phyloP scores from a whole-genome alignment of 805 yeast genomes.

The Yamadazyma sp. region DNA sequence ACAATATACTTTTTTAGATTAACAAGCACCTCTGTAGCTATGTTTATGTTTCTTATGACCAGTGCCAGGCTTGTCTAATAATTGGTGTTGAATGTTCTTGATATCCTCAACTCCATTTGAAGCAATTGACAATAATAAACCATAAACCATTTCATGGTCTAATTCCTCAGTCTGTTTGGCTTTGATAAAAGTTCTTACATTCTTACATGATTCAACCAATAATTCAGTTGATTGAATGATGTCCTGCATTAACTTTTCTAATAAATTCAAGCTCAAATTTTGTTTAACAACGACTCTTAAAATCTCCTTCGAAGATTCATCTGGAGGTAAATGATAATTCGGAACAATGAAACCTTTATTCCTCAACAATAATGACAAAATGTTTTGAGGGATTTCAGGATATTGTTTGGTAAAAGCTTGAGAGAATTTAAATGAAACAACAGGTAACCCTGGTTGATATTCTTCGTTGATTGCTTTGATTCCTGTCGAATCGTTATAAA shows the following conservation, averaged over 20 bases:
- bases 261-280: slow-evolving; percentile 57
- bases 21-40: slow-evolving; percentile 38
- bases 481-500: slow-evolving; percentile 12
- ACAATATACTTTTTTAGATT: too few relatives aligned
- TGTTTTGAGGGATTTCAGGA: slow-evolving; percentile 81
- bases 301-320: slow-evolving; percentile 56
- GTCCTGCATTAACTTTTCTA: slow-evolving; percentile 64
- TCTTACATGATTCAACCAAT: slow-evolving; percentile 46
- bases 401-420: slow-evolving; percentile 52
- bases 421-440: slow-evolving; percentile 79
- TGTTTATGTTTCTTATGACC: slow-evolving; percentile 21
- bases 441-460: slow-evolving; percentile 80
- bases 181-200: slow-evolving; percentile 27
- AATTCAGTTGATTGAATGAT: slow-evolving; percentile 51
- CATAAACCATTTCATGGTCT: slow-evolving; percentile 38
- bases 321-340: slow-evolving; percentile 79
- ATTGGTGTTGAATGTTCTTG: slow-evolving; percentile 19
- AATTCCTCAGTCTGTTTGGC: slow-evolving; percentile 16
- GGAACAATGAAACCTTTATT: slow-evolving; percentile 85
- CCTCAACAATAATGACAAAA: slow-evolving; percentile 69
- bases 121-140: slow-evolving; percentile 52
- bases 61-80: slow-evolving; percentile 15
- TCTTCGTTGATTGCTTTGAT: slow-evolving; percentile 33
- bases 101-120: slow-evolving; percentile 50
- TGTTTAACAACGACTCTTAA: slow-evolving; percentile 81